A percentile compares a stretch with the other conserved stretches of the same genome.
These are phyloP conservation scores for Botrytis elliptica DNA, from an alignment of 2,329 filamentous ascomycete species.

Conservation along the genomic window DNA sequence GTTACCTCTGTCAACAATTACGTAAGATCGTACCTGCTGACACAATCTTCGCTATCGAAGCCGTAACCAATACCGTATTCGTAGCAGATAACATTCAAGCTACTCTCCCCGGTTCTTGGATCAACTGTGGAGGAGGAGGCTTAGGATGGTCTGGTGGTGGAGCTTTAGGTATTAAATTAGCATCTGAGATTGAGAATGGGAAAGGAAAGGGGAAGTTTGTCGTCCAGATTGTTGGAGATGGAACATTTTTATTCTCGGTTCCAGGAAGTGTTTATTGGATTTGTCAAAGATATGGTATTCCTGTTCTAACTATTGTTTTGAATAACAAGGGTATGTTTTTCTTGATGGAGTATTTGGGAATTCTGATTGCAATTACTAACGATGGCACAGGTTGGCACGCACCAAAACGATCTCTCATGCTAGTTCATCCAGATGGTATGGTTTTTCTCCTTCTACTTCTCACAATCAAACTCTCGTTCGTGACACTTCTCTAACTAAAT, in stretches of 20 bases:
- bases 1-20: constrained; percentile 49
- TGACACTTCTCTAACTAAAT: neutral
- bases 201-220: constrained; percentile 56
- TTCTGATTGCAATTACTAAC: neutral
- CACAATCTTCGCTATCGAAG: constrained; percentile 75
- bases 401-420: constrained; percentile 57
- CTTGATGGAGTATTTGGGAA: neutral
- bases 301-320: constrained; percentile 63
- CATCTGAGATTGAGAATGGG: constrained; percentile 49
- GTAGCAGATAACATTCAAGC: constrained; percentile 71
- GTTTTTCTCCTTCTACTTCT: neutral
- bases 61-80: constrained; percentile 68
- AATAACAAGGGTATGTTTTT: constrained; percentile 57
- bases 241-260: constrained; percentile 64
- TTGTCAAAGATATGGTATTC: constrained; percentile 62
- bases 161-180: constrained; percentile 74
- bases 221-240: constrained; percentile 65
- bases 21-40: constrained; percentile 58
- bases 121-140: constrained; percentile 79
- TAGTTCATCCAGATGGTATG: constrained; percentile 58
- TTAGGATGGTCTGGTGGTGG: constrained; percentile 79
- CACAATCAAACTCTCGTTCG: no score
- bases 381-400: constrained; percentile 59
- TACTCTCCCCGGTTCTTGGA: constrained; percentile 68
- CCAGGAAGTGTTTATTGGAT: constrained; percentile 70